Base-by-base conservation (phyloP, 1,284 basidiomycete genomes). In the Fistulinella staudtii region DNA sequence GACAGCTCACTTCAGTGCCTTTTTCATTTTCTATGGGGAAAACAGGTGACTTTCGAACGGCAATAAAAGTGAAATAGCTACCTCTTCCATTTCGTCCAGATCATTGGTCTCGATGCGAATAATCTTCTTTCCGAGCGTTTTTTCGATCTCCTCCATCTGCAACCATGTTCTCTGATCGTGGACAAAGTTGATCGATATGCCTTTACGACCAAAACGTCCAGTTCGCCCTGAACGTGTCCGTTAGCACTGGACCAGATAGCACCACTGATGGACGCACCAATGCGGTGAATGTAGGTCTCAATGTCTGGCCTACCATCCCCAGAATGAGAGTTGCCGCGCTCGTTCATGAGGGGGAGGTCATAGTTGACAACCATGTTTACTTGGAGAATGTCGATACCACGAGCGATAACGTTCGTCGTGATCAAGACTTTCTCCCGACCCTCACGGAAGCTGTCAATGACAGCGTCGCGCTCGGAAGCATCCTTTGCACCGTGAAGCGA, bases 281-380 rank as follows among this genome's bases (percentile, higher is more conserved):
- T 99, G 53, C 96, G 85, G 70, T 99, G 96, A 46, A 99, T 85
- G 65, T 99, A 99, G 1, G 95, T 99, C 73, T 99, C 96, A 24
- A 94, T 75, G 65, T 99, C 96, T 0, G 93, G 91, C 52, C 66
- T 69, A 36, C 69, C 71, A 53, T 82, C 80, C 21, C 60, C 60
- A 25, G 62, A 56, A 49, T 62, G 61, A 3, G 60, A 55, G 53
- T 71, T 72, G 43, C 74, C 73, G 14, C 82, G 77, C 57, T 88
- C 84, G 58, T 79, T 82, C 71, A 91, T 78, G 54, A 91, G 74
- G 1, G 96, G 96, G 41, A 99, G 79, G 66, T 99, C 96, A 65
- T 99, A 99, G 72, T 99, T 98, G 62, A 95, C 89, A 17, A 96
- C 93, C 90, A 97, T 93, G 73, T 98, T 99, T 53, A 99, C 96